Evolutionary conservation across 1,284 basidiomycete genomes (phyloP), one percentile per base, ranked within the genome.

Genomic region (Malassezia equina): DNA sequence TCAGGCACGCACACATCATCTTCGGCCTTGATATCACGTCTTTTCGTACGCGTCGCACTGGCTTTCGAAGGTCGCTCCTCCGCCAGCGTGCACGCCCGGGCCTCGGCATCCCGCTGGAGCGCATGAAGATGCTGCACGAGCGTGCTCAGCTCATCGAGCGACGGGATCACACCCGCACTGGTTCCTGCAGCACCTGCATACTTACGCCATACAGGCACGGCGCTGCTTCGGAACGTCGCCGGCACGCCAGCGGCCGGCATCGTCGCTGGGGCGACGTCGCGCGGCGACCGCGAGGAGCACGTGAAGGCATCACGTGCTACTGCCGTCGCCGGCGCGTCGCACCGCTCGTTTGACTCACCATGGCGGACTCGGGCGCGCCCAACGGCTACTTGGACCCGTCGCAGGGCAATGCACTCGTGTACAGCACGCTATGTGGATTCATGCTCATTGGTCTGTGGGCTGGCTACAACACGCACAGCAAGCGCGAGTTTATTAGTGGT

Each of bases 401-500:
- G 9, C 63, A 66, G 58, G 67, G 62, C 51, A 70, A 74, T 52
- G 71, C 69, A 5, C 55, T 74, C 51, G 66, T 74, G 45, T 74
- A 73, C 58, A 62, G 63, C 25, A 73, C 69, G 45, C 52, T 74
- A 11, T 65, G 63, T 54, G 71, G 53, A 42, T 74, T 74, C 59
- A 65, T 71, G 62, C 52, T 68, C 19, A 66, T 74, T 42, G 71
- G 71, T 34, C 66, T 74, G 17, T 73, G 55, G 47, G 71, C 71
- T 44, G 71, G 71, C 34, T 71, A 65, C 58, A 52, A 55, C 21
- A 66, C 67, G 29, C 64, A 63, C 59, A 74, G 59, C 60, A 59
- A 64, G 47, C 56, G 52, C 29, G 69, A 74, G 47, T 74, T 73
- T 58, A 48, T 73, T 32, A 61, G 62, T 23, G 71, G 71, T 50